Base-by-base conservation (phyloP, 805 yeast species). In the Candida coleopterorum region DNA sequence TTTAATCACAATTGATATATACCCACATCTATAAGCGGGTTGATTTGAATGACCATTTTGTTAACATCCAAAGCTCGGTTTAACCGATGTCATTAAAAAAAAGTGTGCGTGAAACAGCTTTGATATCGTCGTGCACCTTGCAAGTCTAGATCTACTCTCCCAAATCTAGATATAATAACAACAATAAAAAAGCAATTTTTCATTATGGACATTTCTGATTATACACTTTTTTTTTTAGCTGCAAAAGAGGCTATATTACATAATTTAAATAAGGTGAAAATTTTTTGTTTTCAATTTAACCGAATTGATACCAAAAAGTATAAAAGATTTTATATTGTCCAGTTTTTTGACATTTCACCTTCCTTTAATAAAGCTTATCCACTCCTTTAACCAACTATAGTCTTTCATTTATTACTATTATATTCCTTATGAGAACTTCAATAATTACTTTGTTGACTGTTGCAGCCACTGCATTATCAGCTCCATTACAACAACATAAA, bases 401-500 rank as follows among this genome's bases (percentile, higher is more conserved):
- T 40, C 43, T 40, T 40, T 40, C 43, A 21, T 40, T 40, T n/a
- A 17, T 15, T 18, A 10, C 16, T 12, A 21, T 16, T 25, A 3
- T 21, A 25, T 14, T 9, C 9, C 42, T 22, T 31, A 61, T 62
- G 68, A 59, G 53, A 48, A 47, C 52, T 33, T 52, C 59, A 15
- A 35, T 50, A 27, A 37, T 56, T 35, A 44, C 53, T 42, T 39
- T 58, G 27, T 46, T 57, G 30, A 46, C 63, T 25, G 34, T 55
- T 29, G 61, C 60, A 23, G 34, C 59, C 29, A 40, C 46, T 22
- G 56, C 59, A 34, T 28, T 48, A 23, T 62, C 67, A 39, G 62
- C 62, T 44, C 67, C 67, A 26, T 51, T 59, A 39, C 63, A 59
- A 45, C 55, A 56, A 41, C 70, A 62, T 43, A 61, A 57, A 39